Conservation (phyloP, 108 stramenopile species). For the Parietichytrium sp. region DNA sequence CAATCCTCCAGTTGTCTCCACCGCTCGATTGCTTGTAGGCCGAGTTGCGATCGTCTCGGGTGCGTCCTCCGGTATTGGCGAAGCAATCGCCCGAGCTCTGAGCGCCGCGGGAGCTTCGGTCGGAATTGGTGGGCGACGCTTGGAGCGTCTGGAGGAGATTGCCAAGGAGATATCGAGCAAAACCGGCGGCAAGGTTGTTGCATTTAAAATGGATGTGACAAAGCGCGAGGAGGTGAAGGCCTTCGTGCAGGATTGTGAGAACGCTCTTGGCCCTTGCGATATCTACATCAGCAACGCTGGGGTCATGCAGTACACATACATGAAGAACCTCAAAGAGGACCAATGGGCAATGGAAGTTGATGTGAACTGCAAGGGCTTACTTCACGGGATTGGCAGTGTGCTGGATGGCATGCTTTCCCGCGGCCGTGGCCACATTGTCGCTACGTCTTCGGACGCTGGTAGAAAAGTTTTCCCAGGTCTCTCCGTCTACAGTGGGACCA, state of each 20-base stretch:
- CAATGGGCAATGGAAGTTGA: conserved; percentile 76
- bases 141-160: conserved; percentile 63
- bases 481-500: conserved; percentile 73
- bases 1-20: neutral
- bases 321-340: conserved; percentile 71
- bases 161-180: conserved; percentile 43
- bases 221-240: conserved; percentile 49
- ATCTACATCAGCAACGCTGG: conserved; percentile 69
- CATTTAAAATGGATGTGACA: conserved; percentile 47
- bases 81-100: conserved; percentile 64
- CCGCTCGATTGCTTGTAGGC: conserved; percentile 52
- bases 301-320: conserved; percentile 76
- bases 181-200: conserved; percentile 40
- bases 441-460: conserved; percentile 74
- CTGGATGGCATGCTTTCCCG: conserved; percentile 63
- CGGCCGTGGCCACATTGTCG: conserved; percentile 72
- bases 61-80: conserved; percentile 73
- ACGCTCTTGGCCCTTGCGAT: conserved; percentile 45
- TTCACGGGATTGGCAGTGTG: conserved; percentile 67
- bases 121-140: conserved; percentile 67
- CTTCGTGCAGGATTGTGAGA: conserved; percentile 46
- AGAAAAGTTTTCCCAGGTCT: conserved; percentile 66
- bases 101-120: conserved; percentile 65
- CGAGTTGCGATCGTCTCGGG: conserved; percentile 70
- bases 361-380: conserved; percentile 75